Evolutionary conservation across 768 basidiomycete genomes (phyloP).

Genomic region (Collybia mongolica): DNA sequence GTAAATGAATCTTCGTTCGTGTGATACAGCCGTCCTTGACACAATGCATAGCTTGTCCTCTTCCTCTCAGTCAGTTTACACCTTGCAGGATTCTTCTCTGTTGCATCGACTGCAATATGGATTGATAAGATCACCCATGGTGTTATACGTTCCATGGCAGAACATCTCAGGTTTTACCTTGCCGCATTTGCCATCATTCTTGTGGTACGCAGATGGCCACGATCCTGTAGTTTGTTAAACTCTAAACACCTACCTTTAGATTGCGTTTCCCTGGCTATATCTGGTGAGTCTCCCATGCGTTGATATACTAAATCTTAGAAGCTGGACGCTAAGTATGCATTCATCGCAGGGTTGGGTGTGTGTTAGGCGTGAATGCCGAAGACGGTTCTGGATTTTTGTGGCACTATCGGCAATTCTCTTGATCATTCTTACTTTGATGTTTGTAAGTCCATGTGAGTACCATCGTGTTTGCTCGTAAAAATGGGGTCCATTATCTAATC

Average conservation of each 20-base stretch:
- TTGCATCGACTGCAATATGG: conserved; percentile 49
- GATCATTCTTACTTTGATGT: conserved; percentile 38
- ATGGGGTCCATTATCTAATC: background rate
- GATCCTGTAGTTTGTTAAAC: background rate
- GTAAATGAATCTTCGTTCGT: conserved; percentile 18
- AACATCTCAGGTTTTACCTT: conserved; percentile 34
- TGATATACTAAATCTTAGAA: background rate
- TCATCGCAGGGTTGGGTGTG: conserved; percentile 46
- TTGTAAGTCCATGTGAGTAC: conserved; percentile 39
- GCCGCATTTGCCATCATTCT: conserved; percentile 37
- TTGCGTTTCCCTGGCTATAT: conserved; percentile 45
- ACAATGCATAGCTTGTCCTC: conserved; percentile 37
- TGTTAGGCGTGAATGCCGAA: conserved; percentile 42
- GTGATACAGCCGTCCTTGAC: background rate
- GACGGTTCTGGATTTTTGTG: conserved; percentile 37
- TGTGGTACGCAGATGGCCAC: conserved; percentile 30
- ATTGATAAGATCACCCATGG: conserved; percentile 42
- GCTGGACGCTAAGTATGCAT: background rate
- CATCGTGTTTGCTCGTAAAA: background rate
- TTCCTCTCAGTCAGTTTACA: conserved; percentile 48
- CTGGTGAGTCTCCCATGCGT: conserved; percentile 28
- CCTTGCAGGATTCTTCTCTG: conserved; percentile 46
- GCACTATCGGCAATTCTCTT: conserved; percentile 36
- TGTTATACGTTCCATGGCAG: conserved; percentile 29
- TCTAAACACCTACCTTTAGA: conserved; percentile 20